Evolutionary conservation across 768 basidiomycete genomes (phyloP).

Genomic region (Myochromella boudieri): DNA sequence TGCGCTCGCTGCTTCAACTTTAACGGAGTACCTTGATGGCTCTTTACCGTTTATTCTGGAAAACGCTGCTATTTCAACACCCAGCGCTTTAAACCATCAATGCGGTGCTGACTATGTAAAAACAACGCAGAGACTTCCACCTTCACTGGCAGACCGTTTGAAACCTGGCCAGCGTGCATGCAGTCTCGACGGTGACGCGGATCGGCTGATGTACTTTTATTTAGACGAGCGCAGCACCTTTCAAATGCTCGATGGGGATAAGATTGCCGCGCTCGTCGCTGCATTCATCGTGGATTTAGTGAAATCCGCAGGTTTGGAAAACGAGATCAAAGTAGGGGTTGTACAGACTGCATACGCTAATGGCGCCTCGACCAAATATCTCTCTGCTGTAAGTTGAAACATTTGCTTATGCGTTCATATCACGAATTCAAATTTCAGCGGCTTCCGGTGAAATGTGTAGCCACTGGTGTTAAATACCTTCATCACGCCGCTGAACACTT

Average conservation of each 20-base stretch:
- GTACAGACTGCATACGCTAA: constrained; percentile 99
- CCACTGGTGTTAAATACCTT: constrained; percentile 96
- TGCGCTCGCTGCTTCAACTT: constrained; percentile 61
- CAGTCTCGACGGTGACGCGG: constrained; percentile 96
- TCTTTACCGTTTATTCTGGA: constrained; percentile 63
- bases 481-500: constrained; percentile 96
- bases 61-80: constrained; percentile 64
- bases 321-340: constrained; percentile 81
- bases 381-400: constrained; percentile 62
- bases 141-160: constrained; percentile 63
- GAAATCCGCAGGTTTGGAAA: constrained; percentile 78
- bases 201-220: constrained; percentile 95
- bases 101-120: constrained; percentile 99
- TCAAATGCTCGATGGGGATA: constrained; percentile 96
- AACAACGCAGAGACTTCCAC: constrained; percentile 85
- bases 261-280: constrained; percentile 92
- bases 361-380: constrained; percentile 92
- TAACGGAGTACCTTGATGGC: constrained; percentile 59
- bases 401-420: background rate
- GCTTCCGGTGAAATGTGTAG: constrained; percentile 90
- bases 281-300: constrained; percentile 91
- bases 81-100: constrained; percentile 76
- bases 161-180: constrained; percentile 80
- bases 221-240: constrained; percentile 76
- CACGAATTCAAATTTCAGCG: constrained; percentile 48